Conservation (phyloP, 2,329 filamentous ascomycete species). For the Cucurbitaria berberidis region DNA sequence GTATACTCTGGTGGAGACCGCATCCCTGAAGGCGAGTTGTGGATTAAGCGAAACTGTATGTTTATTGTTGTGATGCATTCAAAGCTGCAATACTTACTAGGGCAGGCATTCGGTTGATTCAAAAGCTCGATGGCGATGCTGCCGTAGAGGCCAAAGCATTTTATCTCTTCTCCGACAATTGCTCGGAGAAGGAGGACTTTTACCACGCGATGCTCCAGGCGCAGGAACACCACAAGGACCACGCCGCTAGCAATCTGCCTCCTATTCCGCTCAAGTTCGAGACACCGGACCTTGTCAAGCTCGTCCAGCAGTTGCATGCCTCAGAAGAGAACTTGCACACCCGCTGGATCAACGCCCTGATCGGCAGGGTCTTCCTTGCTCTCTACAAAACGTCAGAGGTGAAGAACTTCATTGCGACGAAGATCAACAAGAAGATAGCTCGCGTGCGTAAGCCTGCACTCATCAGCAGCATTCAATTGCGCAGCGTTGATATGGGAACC, state of each 20-base stretch:
- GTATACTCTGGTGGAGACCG: constrained; percentile 79
- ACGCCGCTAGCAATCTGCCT: constrained; percentile 57
- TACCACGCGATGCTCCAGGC: constrained; percentile 91
- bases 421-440: constrained; percentile 95
- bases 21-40: constrained; percentile 90
- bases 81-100: constrained; percentile 9
- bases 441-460: constrained; percentile 91
- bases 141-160: constrained; percentile 77
- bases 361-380: constrained; percentile 86
- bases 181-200: constrained; percentile 97
- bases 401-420: constrained; percentile 78
- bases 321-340: constrained; percentile 90
- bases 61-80: background rate
- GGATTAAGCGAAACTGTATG: constrained; percentile 86
- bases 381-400: constrained; percentile 84
- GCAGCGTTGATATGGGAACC: constrained; percentile 83
- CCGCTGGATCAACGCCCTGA: constrained; percentile 89
- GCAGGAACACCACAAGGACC: constrained; percentile 71
- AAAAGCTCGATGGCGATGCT: constrained; percentile 63
- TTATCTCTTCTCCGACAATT: constrained; percentile 92
- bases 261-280: constrained; percentile 80
- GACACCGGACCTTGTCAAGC: constrained; percentile 81
- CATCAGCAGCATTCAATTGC: constrained; percentile 82
- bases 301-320: constrained; percentile 89
- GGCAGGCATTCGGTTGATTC: constrained; percentile 69